Evolutionary conservation across 192 early-diverging fungal genomes (phyloP).

Genomic region (Coemansia sp.): DNA sequence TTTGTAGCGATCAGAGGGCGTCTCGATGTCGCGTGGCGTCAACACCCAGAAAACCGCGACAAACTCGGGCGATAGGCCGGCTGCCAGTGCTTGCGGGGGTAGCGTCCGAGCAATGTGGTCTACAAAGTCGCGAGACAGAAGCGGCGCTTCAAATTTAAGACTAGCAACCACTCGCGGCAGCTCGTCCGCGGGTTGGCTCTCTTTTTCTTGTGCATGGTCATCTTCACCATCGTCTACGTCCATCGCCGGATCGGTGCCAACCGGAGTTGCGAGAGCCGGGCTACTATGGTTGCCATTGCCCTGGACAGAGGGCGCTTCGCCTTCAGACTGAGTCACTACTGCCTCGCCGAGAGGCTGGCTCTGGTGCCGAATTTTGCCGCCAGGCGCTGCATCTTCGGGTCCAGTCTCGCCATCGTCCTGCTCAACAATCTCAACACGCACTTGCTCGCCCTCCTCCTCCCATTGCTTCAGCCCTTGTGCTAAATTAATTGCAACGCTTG

Average conservation of each 20-base stretch:
- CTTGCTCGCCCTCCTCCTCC: constrained; percentile 28
- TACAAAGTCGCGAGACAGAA: constrained; percentile 39
- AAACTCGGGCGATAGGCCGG: constrained; percentile 42
- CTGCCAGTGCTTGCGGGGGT: constrained; percentile 12
- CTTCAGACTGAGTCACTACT: background rate
- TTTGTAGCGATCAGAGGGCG: constrained; percentile 33
- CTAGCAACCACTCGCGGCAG: constrained; percentile 20
- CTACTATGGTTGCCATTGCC: no score
- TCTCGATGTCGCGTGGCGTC: constrained; percentile 39
- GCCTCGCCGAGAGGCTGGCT: background rate
- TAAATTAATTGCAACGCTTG: constrained; percentile 24
- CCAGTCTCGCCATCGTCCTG: background rate
- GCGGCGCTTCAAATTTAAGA: constrained; percentile 36
- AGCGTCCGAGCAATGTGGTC: constrained; percentile 28
- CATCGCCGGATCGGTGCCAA: constrained; percentile 1
- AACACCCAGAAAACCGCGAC: constrained; percentile 43
- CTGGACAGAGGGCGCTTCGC: background rate
- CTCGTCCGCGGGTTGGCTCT: background rate
- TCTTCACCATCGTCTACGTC: constrained; percentile 5
- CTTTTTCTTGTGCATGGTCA: background rate
- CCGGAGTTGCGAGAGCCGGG: background rate
- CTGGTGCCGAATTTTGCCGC: background rate
- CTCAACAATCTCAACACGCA: constrained; percentile 17
- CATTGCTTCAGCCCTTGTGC: constrained; percentile 34
- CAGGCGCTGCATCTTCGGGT: background rate